Conservation (phyloP, 805 yeast species). For the Trichomonascus vanleenenianus region DNA sequence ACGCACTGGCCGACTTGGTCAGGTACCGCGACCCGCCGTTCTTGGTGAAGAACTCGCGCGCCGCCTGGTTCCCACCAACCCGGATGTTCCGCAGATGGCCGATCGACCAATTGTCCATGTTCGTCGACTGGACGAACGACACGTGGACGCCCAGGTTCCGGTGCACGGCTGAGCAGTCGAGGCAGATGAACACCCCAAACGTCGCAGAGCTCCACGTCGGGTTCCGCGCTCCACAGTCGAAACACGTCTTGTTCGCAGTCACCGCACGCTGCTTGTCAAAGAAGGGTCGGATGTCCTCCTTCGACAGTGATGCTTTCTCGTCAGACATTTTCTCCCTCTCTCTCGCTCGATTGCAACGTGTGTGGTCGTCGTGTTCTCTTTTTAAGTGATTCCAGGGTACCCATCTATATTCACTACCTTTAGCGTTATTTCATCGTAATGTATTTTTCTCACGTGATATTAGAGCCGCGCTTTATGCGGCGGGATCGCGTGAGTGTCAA, state of each 20-base stretch:
- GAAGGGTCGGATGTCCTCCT: constrained; percentile 60
- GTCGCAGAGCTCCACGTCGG: constrained; percentile 99
- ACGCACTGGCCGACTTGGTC: constrained; percentile 50
- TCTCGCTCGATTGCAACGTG: too few species aligned
- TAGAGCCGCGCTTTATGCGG: too few species aligned
- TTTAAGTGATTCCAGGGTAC: too few species aligned
- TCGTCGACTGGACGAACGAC: constrained; percentile 87
- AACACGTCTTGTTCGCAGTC: constrained; percentile 74
- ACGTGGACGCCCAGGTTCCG: constrained; percentile 94
- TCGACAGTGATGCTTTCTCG: constrained; percentile 26
- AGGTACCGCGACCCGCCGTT: constrained; percentile 78
- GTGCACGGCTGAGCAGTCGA: constrained; percentile 93
- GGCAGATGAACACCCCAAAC: constrained; percentile 84
- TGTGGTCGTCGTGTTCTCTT: too few species aligned
- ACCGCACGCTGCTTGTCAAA: constrained; percentile 56
- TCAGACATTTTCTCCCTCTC: not conserved
- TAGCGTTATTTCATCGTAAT: too few species aligned
- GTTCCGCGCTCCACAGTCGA: constrained; percentile 88
- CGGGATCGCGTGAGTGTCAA: too few species aligned
- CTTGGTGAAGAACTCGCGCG: constrained; percentile 73
- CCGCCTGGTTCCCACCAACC: constrained; percentile 85
- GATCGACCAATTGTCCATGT: constrained; percentile 90
- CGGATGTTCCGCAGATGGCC: constrained; percentile 86
- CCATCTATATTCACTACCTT: too few species aligned
- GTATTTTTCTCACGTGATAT: too few species aligned